Percentiles rank a stretch among this genome's conserved stretches.
phyloP scores from a whole-genome alignment of 225 moss, liverwort and hornwort genomes.

The Neckera pumila region DNA sequence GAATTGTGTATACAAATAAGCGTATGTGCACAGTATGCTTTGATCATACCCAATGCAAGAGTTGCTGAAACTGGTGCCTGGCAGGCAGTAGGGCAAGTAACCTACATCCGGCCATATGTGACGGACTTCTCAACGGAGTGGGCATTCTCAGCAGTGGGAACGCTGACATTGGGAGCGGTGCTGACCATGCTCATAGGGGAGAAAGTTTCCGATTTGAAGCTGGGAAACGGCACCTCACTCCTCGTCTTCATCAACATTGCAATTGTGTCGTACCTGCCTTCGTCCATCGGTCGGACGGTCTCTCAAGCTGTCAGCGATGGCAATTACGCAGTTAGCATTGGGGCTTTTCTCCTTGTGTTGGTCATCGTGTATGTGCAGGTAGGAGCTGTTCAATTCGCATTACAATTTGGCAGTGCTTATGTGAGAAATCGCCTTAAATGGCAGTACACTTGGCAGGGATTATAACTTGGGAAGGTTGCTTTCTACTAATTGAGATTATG shows the following conservation, averaged over 20 bases:
- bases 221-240: conserved; percentile 73
- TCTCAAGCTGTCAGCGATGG: conserved; percentile 64
- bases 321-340: conserved; percentile 55
- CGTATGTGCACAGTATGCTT: not conserved
- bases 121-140: conserved; percentile 71
- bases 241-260: conserved; percentile 80
- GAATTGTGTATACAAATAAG: not conserved
- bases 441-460: not conserved
- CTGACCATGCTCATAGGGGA: conserved; percentile 68
- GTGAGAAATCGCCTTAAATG: not conserved
- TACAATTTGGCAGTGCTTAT: not conserved
- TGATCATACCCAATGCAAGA: not conserved
- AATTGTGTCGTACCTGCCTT: conserved; percentile 80
- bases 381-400: not conserved
- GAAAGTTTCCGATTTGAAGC: conserved; percentile 66
- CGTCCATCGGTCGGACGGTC: conserved; percentile 68
- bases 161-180: conserved; percentile 57
- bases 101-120: conserved; percentile 69
- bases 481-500: not conserved
- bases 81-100: conserved; percentile 84
- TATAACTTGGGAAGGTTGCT: not conserved
- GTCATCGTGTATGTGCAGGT: conserved; percentile 82
- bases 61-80: not conserved
- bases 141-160: conserved; percentile 59
- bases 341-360: conserved; percentile 49